Conservation (phyloP, 352 stramenopile genomes). For the Pythium periplocum region DNA sequence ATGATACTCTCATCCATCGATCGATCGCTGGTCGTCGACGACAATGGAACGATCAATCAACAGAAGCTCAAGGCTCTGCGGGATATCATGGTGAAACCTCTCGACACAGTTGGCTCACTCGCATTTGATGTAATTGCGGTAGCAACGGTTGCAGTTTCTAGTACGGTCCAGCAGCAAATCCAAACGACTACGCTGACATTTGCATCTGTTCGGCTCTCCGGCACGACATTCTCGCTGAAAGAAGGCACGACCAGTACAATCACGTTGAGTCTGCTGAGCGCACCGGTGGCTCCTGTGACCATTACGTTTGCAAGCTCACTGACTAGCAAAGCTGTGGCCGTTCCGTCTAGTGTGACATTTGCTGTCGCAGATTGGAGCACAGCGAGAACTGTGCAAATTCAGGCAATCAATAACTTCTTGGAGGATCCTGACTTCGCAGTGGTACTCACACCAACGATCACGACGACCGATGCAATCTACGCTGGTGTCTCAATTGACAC, state of each 20-base stretch:
- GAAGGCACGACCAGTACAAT: conserved; percentile 24
- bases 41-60: too few relatives aligned
- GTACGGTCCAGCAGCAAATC: conserved; percentile 27
- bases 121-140: conserved; percentile 33
- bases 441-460: conserved; percentile 18
- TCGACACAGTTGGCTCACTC: conserved; percentile 22
- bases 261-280: conserved; percentile 34
- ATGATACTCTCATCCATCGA: background rate
- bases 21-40: background rate
- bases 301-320: conserved; percentile 32
- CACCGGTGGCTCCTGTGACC: conserved; percentile 24
- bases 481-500: conserved; percentile 11
- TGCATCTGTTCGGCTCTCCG: conserved; percentile 30
- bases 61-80: too few relatives aligned
- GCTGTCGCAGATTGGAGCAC: conserved; percentile 26
- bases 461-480: conserved; percentile 36
- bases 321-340: conserved; percentile 19
- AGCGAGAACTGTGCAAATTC: conserved; percentile 26
- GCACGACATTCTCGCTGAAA: conserved; percentile 31
- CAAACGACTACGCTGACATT: conserved; percentile 27
- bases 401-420: conserved; percentile 44
- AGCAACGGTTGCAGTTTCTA: conserved; percentile 25
- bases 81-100: conserved; percentile 22
- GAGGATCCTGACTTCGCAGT: conserved; percentile 32
- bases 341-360: conserved; percentile 25